Percentiles rank a stretch among this genome's conserved stretches.
phyloP scores from a whole-genome alignment of 768 basidiomycete species.

The Hericium coralloides region DNA sequence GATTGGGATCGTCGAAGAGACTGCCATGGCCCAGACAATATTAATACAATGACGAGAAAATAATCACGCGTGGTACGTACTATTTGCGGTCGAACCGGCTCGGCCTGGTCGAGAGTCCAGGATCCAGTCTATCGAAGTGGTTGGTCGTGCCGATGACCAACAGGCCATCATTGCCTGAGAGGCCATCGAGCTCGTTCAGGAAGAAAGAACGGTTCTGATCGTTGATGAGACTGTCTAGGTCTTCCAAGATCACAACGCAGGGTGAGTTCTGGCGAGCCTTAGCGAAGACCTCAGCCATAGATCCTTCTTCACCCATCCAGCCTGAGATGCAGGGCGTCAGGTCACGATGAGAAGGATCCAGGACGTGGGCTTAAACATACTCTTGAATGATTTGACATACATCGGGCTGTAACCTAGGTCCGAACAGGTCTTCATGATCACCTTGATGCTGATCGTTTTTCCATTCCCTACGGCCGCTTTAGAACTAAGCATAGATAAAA shows the following conservation, averaged over 20 bases:
- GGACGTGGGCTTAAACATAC: constrained; percentile 26
- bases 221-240: constrained; percentile 74
- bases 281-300: constrained; percentile 60
- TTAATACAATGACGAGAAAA: background rate
- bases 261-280: constrained; percentile 67
- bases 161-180: constrained; percentile 72
- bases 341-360: too few relatives aligned
- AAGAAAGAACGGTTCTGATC: constrained; percentile 78
- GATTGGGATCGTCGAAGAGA: constrained; percentile 62
- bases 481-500: background rate
- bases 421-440: constrained; percentile 67
- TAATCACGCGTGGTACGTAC: constrained; percentile 31
- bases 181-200: constrained; percentile 78
- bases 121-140: constrained; percentile 74
- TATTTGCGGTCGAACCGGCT: constrained; percentile 85
- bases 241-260: constrained; percentile 57
- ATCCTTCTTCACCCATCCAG: constrained; percentile 50
- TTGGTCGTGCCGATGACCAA: constrained; percentile 77
- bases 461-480: constrained; percentile 50
- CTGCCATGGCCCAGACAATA: constrained; percentile 25
- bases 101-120: constrained; percentile 66
- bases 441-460: constrained; percentile 77
- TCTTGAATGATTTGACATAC: constrained; percentile 76
- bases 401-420: constrained; percentile 57
- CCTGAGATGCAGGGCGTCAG: constrained; percentile 24